A percentile compares a stretch with the other conserved stretches of the same genome.
Conservation (phyloP, 1,284 basidiomycete genomes). For the Moesziomyces globuligerus region DNA sequence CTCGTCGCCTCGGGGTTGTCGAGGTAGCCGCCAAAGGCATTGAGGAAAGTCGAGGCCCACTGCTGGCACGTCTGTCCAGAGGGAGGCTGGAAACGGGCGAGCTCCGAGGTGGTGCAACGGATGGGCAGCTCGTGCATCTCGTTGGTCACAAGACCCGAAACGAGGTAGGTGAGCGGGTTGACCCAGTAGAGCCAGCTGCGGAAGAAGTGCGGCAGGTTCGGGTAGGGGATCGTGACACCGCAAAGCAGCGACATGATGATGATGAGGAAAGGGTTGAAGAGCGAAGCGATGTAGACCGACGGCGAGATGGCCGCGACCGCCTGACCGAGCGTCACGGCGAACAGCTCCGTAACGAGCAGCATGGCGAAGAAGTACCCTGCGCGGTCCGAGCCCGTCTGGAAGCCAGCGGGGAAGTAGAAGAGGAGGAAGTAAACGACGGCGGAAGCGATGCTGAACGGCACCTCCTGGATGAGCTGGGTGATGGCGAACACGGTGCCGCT, state of each 20-base stretch:
- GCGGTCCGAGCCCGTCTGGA: slow-evolving; percentile 16
- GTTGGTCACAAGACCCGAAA: slow-evolving; percentile 74
- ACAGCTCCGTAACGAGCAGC: slow-evolving; percentile 69
- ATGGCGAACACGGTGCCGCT: slow-evolving; percentile 32
- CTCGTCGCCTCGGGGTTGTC: slow-evolving; percentile 75
- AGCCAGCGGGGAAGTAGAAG: slow-evolving; percentile 37
- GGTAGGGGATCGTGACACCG: slow-evolving; percentile 77
- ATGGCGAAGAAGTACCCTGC: slow-evolving; percentile 45
- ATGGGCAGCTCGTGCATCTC: slow-evolving; percentile 81
- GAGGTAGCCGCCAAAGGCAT: slow-evolving; percentile 80
- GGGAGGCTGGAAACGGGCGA: slow-evolving; percentile 75
- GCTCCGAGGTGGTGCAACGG: slow-evolving; percentile 76
- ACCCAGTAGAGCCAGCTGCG: slow-evolving; percentile 20
- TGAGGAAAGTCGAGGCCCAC: slow-evolving; percentile 68
- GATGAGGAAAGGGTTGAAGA: slow-evolving; percentile 72
- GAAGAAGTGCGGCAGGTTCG: slow-evolving; percentile 30
- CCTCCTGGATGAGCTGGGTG: slow-evolving; percentile 27
- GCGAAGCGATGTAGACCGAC: slow-evolving; percentile 73
- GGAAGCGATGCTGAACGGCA: slow-evolving; percentile 31
- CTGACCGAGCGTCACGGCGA: slow-evolving; percentile 80
- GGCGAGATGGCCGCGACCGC: slow-evolving; percentile 80
- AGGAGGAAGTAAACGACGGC: slow-evolving; percentile 32
- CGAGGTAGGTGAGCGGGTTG: slow-evolving; percentile 31
- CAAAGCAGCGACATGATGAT: slow-evolving; percentile 72
- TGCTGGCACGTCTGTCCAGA: slow-evolving; percentile 77